Conservation (phyloP, 352 stramenopile species). For the Thalassiosira hispida region DNA sequence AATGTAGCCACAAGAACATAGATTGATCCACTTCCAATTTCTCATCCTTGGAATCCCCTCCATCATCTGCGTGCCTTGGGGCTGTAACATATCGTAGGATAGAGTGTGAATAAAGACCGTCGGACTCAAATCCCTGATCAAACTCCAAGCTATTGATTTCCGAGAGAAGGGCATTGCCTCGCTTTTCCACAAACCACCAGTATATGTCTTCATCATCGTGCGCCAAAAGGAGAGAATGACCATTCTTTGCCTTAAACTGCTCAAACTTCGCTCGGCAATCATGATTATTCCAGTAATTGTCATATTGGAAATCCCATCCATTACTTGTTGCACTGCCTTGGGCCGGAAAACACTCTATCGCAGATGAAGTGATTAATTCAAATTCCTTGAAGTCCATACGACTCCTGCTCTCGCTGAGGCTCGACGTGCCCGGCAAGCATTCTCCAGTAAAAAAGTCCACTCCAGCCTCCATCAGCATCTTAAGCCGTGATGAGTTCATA, state of each 20-base stretch:
- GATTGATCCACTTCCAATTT: slow-evolving; percentile 18
- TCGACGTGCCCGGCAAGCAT: slow-evolving; percentile 25
- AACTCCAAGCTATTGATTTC: slow-evolving; percentile 2
- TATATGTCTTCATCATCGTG: slow-evolving; percentile 48
- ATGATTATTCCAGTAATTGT: slow-evolving; percentile 32
- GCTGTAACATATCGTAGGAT: slow-evolving; percentile 33
- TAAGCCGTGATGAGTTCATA: slow-evolving; percentile 31
- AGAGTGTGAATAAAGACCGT: slow-evolving; percentile 26
- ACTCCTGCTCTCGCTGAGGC: background rate
- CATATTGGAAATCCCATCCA: background rate
- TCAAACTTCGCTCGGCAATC: slow-evolving; percentile 37
- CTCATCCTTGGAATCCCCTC: slow-evolving; percentile 7
- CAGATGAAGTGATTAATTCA: slow-evolving; percentile 29
- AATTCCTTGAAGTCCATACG: slow-evolving; percentile 27
- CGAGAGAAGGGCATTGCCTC: slow-evolving; percentile 29
- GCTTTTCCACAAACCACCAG: slow-evolving; percentile 45
- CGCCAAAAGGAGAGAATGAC: slow-evolving; percentile 42
- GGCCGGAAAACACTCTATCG: slow-evolving; percentile 8
- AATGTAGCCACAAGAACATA: slow-evolving; percentile 45
- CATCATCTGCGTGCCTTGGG: background rate
- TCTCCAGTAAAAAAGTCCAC: slow-evolving; percentile 58
- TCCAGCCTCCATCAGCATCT: slow-evolving; percentile 50
- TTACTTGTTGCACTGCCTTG: slow-evolving; percentile 9
- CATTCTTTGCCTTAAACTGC: slow-evolving; percentile 12
- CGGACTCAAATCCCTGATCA: slow-evolving; percentile 3